Evolutionary conservation across 2,329 filamentous ascomycete genomes (phyloP), one percentile per base, ranked within the genome.

Genomic region (Fonsecaea nubica): DNA sequence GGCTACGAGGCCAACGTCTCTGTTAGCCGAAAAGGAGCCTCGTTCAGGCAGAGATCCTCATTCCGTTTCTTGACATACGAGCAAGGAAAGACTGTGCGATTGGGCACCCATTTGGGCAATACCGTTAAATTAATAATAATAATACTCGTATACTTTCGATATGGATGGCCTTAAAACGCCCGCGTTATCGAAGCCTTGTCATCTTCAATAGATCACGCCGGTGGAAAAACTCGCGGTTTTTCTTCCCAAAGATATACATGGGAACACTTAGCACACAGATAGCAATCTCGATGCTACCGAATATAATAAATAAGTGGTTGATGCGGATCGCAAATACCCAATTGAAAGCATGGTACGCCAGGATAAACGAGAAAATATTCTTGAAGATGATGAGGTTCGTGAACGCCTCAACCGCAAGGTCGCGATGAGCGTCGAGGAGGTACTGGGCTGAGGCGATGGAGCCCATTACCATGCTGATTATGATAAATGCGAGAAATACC

Each of bases 381-480:
- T 97, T 97, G 84, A 97, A 97, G 62, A 97, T 89, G 70, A 97
- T 86, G 76, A 95, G 86, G 78, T 92, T 92, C 0, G 93, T 97
- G 77, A 97, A 96, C 6, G 89, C 91, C 79, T 97, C 93, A 56
- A 97, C 87, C 0, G 92, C 88, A 64, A 96, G 87, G 68, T 94
- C 89, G 90, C 93, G 89, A 79, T 97, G 94, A 0, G 93, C 93
- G 79, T 97, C 94, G 7, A 97, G 91, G 74, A 97, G 90, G 75
- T 98, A 98, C 30, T 97, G 81, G 0, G 92, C 91, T 68, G 89
- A 91, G 1, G 92, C 89, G 1, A 97, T 92, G 1, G 93, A 92
- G 0, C 93, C 93, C 75, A 96, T 89, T 0, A 97, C 92, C 92
- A 97, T 97, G 1, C 92, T 92, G 67, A 90, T 89, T 8, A 97